Percentiles rank a stretch among this genome's conserved stretches.
Conservation (phyloP, 257 asterid genomes). For the Rubia yunnanensis region DNA sequence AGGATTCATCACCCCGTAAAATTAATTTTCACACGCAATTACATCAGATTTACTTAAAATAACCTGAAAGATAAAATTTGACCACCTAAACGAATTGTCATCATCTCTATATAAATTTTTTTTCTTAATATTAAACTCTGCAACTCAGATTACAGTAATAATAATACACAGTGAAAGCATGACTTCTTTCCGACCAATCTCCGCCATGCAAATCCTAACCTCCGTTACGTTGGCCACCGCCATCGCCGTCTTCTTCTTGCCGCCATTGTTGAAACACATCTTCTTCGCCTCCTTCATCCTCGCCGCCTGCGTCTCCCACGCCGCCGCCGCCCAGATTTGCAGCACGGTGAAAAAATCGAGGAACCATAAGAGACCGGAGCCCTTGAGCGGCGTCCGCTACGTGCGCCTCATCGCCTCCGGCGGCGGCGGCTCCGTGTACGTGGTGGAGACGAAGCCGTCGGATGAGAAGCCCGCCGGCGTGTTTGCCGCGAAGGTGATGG, state of each 20-base stretch:
- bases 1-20: too few species aligned
- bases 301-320: background rate
- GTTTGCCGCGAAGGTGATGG: constrained; percentile 74
- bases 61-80: too few species aligned
- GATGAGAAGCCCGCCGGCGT: background rate
- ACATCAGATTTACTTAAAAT: too few species aligned
- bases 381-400: background rate
- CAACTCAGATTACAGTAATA: too few species aligned
- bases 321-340: background rate
- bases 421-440: background rate
- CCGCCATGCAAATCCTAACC: too few species aligned
- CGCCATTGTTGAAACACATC: background rate
- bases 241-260: background rate
- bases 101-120: too few species aligned
- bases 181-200: too few species aligned
- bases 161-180: too few species aligned
- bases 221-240: too few species aligned
- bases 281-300: background rate
- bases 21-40: too few species aligned
- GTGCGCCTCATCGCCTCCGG: background rate
- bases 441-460: background rate
- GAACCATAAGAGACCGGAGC: background rate
- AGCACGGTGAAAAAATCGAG: background rate
- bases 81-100: too few species aligned
- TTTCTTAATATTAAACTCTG: too few species aligned